Evolutionary conservation across 2,329 filamentous ascomycete genomes (phyloP).

Genomic region (Cladorrhinum sp.): DNA sequence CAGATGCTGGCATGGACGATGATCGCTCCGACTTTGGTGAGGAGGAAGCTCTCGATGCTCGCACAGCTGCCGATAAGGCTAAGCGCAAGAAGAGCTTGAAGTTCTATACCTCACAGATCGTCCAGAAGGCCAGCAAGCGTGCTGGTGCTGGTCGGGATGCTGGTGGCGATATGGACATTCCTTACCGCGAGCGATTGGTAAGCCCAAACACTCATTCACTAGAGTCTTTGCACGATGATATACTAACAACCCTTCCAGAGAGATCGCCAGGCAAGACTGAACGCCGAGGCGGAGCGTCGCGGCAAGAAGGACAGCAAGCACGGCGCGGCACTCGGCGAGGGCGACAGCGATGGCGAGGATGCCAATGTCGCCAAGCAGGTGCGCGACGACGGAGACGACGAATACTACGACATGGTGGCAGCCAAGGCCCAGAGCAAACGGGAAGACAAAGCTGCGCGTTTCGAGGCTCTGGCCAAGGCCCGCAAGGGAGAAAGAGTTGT

Average conservation of each 20-base stretch:
- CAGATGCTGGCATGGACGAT: constrained; percentile 43
- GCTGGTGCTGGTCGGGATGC: constrained; percentile 68
- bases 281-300: constrained; percentile 81
- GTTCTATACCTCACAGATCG: constrained; percentile 98
- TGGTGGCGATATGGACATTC: constrained; percentile 78
- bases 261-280: constrained; percentile 82
- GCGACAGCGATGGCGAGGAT: constrained; percentile 67
- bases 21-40: constrained; percentile 91
- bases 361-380: constrained; percentile 49
- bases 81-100: constrained; percentile 86
- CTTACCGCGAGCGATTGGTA: constrained; percentile 77
- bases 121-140: constrained; percentile 88
- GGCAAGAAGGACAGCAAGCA: constrained; percentile 63
- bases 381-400: constrained; percentile 59
- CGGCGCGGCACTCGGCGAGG: constrained; percentile 65
- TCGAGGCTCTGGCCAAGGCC: constrained; percentile 57
- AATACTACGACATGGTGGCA: constrained; percentile 89
- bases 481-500: constrained; percentile 62
- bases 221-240: background rate
- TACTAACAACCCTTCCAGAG: constrained; percentile 35
- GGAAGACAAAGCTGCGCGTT: constrained; percentile 63
- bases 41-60: constrained; percentile 72
- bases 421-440: constrained; percentile 67
- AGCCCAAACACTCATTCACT: background rate
- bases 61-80: constrained; percentile 81